phyloP scores from a whole-genome alignment of 2,329 filamentous ascomycete genomes.

The Seiridium cupressi region DNA sequence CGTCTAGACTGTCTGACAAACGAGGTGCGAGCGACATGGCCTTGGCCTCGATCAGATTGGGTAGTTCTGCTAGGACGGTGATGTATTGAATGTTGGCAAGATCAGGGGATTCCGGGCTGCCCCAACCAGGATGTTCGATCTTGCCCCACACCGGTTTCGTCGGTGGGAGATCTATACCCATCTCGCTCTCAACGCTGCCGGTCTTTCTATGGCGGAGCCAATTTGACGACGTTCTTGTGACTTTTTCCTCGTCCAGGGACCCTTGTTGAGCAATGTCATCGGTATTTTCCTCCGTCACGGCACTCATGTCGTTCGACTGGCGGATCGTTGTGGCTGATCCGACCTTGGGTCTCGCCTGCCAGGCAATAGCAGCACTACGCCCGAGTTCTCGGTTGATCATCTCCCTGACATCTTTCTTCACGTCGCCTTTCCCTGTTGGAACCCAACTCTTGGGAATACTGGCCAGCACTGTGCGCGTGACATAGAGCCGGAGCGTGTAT shows the following conservation, averaged over 20 bases:
- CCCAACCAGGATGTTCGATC: conserved; percentile 88
- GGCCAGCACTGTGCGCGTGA: conserved; percentile 74
- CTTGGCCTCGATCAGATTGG: conserved; percentile 88
- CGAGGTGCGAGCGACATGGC: conserved; percentile 80
- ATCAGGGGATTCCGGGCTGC: conserved; percentile 72
- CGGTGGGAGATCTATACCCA: conserved; percentile 46
- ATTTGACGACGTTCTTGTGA: conserved; percentile 7
- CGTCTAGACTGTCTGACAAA: conserved; percentile 35
- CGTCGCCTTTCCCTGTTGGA: conserved; percentile 81
- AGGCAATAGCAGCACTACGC: conserved; percentile 78
- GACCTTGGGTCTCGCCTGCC: conserved; percentile 70
- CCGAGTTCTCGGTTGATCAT: conserved; percentile 73
- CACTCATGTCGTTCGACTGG: conserved; percentile 11
- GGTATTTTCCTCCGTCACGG: not conserved
- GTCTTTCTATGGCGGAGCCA: conserved; percentile 29
- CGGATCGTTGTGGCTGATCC: conserved; percentile 22
- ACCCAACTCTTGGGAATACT: conserved; percentile 86
- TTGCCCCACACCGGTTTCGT: conserved; percentile 69
- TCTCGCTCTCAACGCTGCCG: conserved; percentile 33
- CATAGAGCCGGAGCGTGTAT: conserved; percentile 82
- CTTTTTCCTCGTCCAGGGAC: not conserved
- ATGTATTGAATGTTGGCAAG: conserved; percentile 80
- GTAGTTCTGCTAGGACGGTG: conserved; percentile 78
- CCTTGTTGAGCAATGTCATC: conserved; percentile 8
- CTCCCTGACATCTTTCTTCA: conserved; percentile 70